phyloP scores from a whole-genome alignment of 2,329 filamentous ascomycete species.

The Chrysoporthe austroafricana region DNA sequence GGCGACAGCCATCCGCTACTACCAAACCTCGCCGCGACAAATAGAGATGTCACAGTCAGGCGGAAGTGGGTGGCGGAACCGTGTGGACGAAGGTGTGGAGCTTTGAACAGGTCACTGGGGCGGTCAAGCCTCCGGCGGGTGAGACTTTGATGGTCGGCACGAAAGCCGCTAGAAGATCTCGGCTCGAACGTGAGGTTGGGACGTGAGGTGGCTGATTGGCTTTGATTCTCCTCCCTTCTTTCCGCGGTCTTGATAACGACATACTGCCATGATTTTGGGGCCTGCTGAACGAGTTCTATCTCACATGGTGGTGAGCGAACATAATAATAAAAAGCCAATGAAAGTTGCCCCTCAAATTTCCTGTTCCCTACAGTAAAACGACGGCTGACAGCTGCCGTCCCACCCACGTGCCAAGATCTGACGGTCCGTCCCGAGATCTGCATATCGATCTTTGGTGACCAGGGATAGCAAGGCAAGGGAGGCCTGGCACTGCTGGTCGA shows the following conservation, averaged over 20 bases:
- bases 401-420: too few relatives aligned
- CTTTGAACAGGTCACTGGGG: not conserved
- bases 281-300: not conserved
- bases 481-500: too few relatives aligned
- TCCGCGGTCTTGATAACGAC: not conserved
- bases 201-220: not conserved
- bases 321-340: not conserved
- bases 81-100: not conserved
- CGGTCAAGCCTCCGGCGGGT: too few relatives aligned
- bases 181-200: not conserved
- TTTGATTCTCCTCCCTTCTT: not conserved
- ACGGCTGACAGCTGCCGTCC: not conserved
- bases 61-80: not conserved
- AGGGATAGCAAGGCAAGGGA: not conserved
- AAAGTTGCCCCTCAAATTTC: too few relatives aligned
- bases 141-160: not conserved
- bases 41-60: constrained; percentile 1
- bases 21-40: not conserved
- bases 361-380: not conserved
- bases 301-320: not conserved
- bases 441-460: not conserved
- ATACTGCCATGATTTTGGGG: not conserved
- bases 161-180: not conserved
- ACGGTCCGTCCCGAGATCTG: constrained; percentile 5
- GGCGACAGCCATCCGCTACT: constrained; percentile 1